Evolutionary conservation across 805 yeast genomes (phyloP).

Genomic region (Yarrowia osloensis): DNA sequence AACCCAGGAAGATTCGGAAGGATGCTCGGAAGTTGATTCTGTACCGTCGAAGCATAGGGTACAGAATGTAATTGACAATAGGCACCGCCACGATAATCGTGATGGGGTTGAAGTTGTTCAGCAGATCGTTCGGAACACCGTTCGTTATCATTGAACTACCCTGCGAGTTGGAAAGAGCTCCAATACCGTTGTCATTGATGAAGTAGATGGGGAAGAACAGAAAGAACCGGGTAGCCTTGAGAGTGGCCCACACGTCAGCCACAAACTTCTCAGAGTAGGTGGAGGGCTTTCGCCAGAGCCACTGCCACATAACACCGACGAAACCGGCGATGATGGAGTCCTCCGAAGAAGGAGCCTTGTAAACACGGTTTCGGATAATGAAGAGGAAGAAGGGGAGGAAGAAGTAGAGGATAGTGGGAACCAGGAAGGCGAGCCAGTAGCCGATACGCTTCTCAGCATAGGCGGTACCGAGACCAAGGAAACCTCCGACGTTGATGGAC

Average conservation of each 20-base stretch:
- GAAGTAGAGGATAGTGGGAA: constrained; percentile 54
- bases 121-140: constrained; percentile 59
- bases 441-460: constrained; percentile 56
- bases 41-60: constrained; percentile 50
- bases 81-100: constrained; percentile 57
- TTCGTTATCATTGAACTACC: constrained; percentile 56
- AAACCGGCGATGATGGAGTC: constrained; percentile 29
- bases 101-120: constrained; percentile 56
- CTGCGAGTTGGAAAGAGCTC: constrained; percentile 49
- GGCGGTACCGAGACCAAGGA: constrained; percentile 55
- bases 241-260: constrained; percentile 60
- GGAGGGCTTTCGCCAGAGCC: constrained; percentile 44
- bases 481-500: constrained; percentile 58
- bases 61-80: constrained; percentile 51
- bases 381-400: constrained; percentile 55
- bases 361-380: constrained; percentile 46
- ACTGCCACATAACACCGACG: constrained; percentile 15
- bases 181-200: constrained; percentile 52
- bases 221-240: constrained; percentile 63
- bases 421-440: constrained; percentile 56
- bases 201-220: constrained; percentile 63
- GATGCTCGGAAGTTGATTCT: constrained; percentile 50
- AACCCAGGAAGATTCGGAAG: constrained; percentile 52
- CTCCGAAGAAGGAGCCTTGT: constrained; percentile 41
- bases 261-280: constrained; percentile 54